A percentile compares a stretch with the other conserved stretches of the same genome.
Evolutionary conservation across 192 early-diverging fungal species (phyloP).

Genomic region (Backusella macrospora): DNA sequence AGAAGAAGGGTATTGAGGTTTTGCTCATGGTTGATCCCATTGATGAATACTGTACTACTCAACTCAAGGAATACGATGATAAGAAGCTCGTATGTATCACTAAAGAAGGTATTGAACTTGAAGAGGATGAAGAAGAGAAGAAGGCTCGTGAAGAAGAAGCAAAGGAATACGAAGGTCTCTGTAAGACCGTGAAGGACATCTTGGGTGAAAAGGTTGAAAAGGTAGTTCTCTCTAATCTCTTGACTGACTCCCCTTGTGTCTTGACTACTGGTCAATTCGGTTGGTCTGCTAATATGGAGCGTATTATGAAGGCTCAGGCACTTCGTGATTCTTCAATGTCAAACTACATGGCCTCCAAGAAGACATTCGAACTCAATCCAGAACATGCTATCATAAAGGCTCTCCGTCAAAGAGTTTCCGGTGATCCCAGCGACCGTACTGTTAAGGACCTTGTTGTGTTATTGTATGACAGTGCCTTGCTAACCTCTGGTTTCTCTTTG

Average conservation of each 20-base stretch:
- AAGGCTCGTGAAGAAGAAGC: slow-evolving; percentile 90
- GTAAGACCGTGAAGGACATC: slow-evolving; percentile 94
- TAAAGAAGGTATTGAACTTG: slow-evolving; percentile 98
- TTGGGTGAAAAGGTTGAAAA: slow-evolving; percentile 98
- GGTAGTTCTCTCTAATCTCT: slow-evolving; percentile 83
- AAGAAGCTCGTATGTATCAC: slow-evolving; percentile 97
- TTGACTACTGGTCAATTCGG: slow-evolving; percentile 98
- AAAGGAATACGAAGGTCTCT: slow-evolving; percentile 84
- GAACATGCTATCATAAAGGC: slow-evolving; percentile 92
- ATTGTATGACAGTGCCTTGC: slow-evolving; percentile 92
- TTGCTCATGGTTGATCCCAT: slow-evolving; percentile 98
- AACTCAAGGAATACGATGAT: slow-evolving; percentile 98
- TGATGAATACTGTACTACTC: slow-evolving; percentile 97
- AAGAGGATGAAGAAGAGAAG: slow-evolving; percentile 99
- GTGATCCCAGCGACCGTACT: slow-evolving; percentile 93
- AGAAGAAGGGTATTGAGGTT: slow-evolving; percentile 99
- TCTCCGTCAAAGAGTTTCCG: slow-evolving; percentile 88
- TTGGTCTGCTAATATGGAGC: slow-evolving; percentile 99
- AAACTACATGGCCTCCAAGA: slow-evolving; percentile 99
- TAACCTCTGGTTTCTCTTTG: slow-evolving; percentile 96
- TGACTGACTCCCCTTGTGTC: slow-evolving; percentile 96
- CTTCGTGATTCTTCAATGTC: slow-evolving; percentile 98
- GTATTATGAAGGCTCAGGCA: slow-evolving; percentile 99
- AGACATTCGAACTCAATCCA: slow-evolving; percentile 98
- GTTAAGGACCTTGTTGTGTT: slow-evolving; percentile 95